These are phyloP conservation scores for Rauvolfia tetraphylla DNA, from an alignment of 257 asterid species.

Conservation along the genomic window DNA sequence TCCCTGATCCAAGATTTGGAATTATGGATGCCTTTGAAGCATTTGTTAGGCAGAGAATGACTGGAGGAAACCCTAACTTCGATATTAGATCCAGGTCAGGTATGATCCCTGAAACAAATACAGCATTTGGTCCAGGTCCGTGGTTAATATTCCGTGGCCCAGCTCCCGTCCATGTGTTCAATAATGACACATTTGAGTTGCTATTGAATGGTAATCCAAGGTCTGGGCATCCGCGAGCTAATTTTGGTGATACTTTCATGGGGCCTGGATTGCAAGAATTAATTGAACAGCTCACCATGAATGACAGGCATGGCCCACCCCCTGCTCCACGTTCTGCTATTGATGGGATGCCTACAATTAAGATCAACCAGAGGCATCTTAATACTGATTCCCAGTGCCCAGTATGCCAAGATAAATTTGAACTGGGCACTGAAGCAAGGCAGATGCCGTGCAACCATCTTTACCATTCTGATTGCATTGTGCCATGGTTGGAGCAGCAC, in stretches of 20 bases:
- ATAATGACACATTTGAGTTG: conserved; percentile 29
- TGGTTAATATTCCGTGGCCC: conserved; percentile 49
- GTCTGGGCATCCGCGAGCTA: conserved; percentile 31
- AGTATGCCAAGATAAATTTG: conserved; percentile 51
- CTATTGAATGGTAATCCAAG: conserved; percentile 32
- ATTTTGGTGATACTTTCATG: conserved; percentile 33
- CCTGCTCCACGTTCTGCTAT: conserved; percentile 51
- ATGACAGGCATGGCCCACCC: conserved; percentile 44
- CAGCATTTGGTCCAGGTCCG: conserved; percentile 47
- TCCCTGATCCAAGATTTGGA: conserved; percentile 38
- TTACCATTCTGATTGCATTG: conserved; percentile 53
- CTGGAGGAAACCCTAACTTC: conserved; percentile 59
- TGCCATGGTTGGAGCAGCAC: conserved; percentile 54
- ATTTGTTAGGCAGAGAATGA: conserved; percentile 73
- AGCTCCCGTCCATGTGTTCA: conserved; percentile 25
- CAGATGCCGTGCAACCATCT: conserved; percentile 58
- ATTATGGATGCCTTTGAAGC: conserved; percentile 73
- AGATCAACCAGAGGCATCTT: conserved; percentile 35
- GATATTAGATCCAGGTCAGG: conserved; percentile 63
- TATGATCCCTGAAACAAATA: conserved; percentile 35
- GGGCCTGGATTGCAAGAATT: conserved; percentile 42
- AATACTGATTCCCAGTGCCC: conserved; percentile 45
- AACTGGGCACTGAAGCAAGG: conserved; percentile 40
- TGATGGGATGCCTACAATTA: conserved; percentile 44
- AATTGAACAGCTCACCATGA: conserved; percentile 35